These are phyloP conservation scores for Allantophomopsis lycopodina DNA, from an alignment of 2,329 filamentous ascomycete genomes.

Conservation along the genomic window DNA sequence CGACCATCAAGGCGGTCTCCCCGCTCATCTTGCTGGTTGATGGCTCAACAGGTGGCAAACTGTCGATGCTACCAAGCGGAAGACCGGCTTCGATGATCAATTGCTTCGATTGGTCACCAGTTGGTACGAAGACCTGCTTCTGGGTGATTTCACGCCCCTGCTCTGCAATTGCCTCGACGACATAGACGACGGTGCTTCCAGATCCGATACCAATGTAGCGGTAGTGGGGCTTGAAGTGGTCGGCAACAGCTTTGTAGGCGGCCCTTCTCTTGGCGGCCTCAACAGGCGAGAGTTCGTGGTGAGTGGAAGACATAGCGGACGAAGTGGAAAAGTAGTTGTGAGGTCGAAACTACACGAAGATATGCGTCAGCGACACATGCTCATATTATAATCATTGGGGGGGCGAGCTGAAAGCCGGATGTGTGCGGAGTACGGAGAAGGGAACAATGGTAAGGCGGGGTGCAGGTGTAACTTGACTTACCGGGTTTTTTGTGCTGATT, in stretches of 20 bases:
- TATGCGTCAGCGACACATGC: too few relatives aligned
- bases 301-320: not conserved
- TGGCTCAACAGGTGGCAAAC: constrained; percentile 16
- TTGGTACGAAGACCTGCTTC: constrained; percentile 69
- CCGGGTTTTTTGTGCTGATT: too few relatives aligned
- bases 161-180: constrained; percentile 65
- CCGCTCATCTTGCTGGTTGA: constrained; percentile 10
- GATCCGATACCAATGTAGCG: constrained; percentile 67
- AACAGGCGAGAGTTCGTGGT: constrained; percentile 20
- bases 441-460: too few relatives aligned
- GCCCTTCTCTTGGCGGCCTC: constrained; percentile 66
- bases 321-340: too few relatives aligned
- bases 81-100: constrained; percentile 73
- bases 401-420: too few relatives aligned
- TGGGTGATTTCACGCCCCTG: constrained; percentile 38
- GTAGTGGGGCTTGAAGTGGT: constrained; percentile 52
- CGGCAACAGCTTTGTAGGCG: constrained; percentile 58
- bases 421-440: too few relatives aligned
- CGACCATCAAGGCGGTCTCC: constrained; percentile 57
- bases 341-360: too few relatives aligned
- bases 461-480: too few relatives aligned
- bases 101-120: constrained; percentile 77
- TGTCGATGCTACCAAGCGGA: constrained; percentile 40
- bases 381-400: too few relatives aligned
- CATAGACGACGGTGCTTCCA: constrained; percentile 71